Conservation (phyloP, 495 filamentous ascomycete species). For the Penicillium taxi region DNA sequence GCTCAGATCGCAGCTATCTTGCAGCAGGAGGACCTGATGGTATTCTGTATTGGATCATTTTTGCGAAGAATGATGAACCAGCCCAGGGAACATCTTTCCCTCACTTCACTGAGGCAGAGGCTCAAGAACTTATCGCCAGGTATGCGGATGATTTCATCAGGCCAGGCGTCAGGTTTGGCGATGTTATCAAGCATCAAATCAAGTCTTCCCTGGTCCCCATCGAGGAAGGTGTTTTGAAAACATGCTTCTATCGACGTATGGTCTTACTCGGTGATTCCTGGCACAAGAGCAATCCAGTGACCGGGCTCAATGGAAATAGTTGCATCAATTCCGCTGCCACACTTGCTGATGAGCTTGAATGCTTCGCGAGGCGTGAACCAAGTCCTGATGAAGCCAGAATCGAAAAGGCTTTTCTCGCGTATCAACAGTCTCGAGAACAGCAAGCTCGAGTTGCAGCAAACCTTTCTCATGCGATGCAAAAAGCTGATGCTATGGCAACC, state of each 20-base stretch:
- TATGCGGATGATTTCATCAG: slow-evolving; percentile 16
- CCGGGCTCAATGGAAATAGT: slow-evolving; percentile 31
- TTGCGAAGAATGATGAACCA: slow-evolving; percentile 17
- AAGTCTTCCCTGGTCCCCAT: slow-evolving; percentile 1
- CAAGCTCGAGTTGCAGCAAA: background rate
- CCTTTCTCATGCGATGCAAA: background rate
- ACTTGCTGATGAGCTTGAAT: slow-evolving; percentile 23
- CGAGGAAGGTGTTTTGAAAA: slow-evolving; percentile 1
- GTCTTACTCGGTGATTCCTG: slow-evolving; percentile 6
- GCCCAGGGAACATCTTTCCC: slow-evolving; percentile 10
- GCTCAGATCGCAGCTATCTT: slow-evolving; percentile 18
- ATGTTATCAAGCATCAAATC: slow-evolving; percentile 25
- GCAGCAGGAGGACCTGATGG: slow-evolving; percentile 10
- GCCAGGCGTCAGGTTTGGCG: slow-evolving; percentile 24
- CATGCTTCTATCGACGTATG: slow-evolving; percentile 4
- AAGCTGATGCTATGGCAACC: slow-evolving; percentile 5
- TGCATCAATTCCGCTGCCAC: slow-evolving; percentile 32
- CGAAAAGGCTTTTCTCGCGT: slow-evolving; percentile 1
- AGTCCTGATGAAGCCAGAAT: background rate
- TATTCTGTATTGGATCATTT: slow-evolving; percentile 31
- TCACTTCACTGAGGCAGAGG: slow-evolving; percentile 28
- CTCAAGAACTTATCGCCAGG: slow-evolving; percentile 14
- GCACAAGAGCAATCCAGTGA: slow-evolving; percentile 16
- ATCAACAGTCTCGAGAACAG: background rate
- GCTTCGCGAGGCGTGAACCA: background rate